Conservation (phyloP, 345 rosid species). For the Eucalyptus curtisii region DNA sequence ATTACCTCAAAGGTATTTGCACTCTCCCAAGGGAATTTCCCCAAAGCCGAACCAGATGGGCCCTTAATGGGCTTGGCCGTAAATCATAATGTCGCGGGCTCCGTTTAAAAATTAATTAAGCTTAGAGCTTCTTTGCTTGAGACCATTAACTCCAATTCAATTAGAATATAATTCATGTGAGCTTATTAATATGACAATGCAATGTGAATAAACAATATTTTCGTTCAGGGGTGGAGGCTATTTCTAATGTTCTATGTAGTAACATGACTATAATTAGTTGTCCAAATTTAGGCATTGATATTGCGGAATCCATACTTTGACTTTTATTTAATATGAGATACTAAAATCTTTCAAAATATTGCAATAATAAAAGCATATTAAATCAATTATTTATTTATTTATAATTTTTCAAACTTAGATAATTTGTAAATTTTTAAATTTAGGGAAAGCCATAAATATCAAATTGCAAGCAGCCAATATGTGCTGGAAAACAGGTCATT, state of each 20-base stretch:
- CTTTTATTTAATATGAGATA: neutral
- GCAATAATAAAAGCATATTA: neutral
- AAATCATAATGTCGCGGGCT: neutral
- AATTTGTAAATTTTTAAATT: rapidly evolving
- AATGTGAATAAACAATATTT: neutral
- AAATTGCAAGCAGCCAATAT: neutral
- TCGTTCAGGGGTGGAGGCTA: neutral
- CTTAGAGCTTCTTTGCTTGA: neutral
- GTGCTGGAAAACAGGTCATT: neutral
- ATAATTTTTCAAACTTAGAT: neutral
- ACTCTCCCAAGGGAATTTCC: no score
- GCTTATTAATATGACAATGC: neutral
- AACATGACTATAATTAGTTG: neutral
- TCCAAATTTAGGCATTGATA: neutral
- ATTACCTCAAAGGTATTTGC: no score
- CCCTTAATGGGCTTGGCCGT: neutral
- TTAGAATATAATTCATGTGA: neutral
- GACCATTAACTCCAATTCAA: neutral
- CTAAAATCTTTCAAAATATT: neutral
- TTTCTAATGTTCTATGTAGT: neutral
- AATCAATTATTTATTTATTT: rapidly evolving
- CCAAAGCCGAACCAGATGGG: no score
- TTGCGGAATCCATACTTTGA: neutral
- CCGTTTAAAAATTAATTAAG: neutral
- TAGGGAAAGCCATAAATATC: neutral